A percentile compares a stretch with the other conserved stretches of the same genome.
These are phyloP conservation scores for Thielaviopsis musarum DNA, from an alignment of 2,329 filamentous ascomycete species.

Conservation along the genomic window DNA sequence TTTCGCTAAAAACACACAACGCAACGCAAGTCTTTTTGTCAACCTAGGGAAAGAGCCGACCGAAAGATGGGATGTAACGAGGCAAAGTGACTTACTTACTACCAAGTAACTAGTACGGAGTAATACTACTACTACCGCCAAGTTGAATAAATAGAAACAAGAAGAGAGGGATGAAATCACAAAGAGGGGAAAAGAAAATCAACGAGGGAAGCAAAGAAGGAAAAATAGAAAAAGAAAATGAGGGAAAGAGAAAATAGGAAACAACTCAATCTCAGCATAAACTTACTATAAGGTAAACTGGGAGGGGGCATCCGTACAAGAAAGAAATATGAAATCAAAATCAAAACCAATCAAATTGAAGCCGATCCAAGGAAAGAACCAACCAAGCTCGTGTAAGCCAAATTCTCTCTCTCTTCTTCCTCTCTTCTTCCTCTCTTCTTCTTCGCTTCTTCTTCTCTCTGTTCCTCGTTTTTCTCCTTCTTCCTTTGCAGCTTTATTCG, in stretches of 20 bases:
- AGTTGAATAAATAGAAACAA: not conserved
- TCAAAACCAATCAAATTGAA: not conserved
- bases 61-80: not conserved
- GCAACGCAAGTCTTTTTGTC: not conserved
- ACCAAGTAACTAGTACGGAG: no score
- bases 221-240: not conserved
- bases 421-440: not conserved
- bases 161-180: not conserved
- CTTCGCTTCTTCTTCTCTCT: not conserved
- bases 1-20: not conserved
- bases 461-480: not conserved
- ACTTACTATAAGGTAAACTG: not conserved
- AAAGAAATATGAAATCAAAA: no score
- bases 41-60: not conserved
- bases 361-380: not conserved
- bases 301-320: not conserved
- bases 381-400: not conserved
- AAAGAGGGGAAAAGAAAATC: not conserved
- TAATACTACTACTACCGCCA: no score
- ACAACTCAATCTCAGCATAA: not conserved
- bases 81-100: not conserved
- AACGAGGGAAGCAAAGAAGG: not conserved
- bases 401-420: not conserved
- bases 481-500: not conserved
- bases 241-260: not conserved